These are phyloP conservation scores for maize (Zea mays) DNA, from an alignment of 176 grass and related monocot genomes.

Conservation along the genomic window Zm-B73-REFERENCE-NAM-5.0 NC_050100.1:7051001-7051500, in stretches of 20 bases:
- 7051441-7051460: background rate
- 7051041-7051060: slow-evolving; percentile 83
- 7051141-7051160: background rate
- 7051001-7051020: slow-evolving; percentile 91
- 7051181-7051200: slow-evolving; percentile 23
- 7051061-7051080: slow-evolving; percentile 92
- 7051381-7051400: background rate
- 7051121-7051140: slow-evolving; percentile 27
- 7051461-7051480: background rate
- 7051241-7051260: slow-evolving; percentile 98
- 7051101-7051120: slow-evolving; percentile 81
- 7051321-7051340: slow-evolving; percentile 50
- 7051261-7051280: slow-evolving; percentile 67
- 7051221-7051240: slow-evolving; percentile 91
- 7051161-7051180: background rate
- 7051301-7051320: slow-evolving; percentile 88
- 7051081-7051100: slow-evolving; percentile 77
- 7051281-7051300: slow-evolving; percentile 50
- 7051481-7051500: background rate
- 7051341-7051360: background rate
- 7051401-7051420: background rate
- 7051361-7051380: background rate
- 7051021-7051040: slow-evolving; percentile 80
- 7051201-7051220: slow-evolving; percentile 98
- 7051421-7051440: background rate